Percentiles rank a stretch among this genome's conserved stretches.
phyloP scores from a whole-genome alignment of 78 protist genomes.

The Pigoraptor vietnamica region DNA sequence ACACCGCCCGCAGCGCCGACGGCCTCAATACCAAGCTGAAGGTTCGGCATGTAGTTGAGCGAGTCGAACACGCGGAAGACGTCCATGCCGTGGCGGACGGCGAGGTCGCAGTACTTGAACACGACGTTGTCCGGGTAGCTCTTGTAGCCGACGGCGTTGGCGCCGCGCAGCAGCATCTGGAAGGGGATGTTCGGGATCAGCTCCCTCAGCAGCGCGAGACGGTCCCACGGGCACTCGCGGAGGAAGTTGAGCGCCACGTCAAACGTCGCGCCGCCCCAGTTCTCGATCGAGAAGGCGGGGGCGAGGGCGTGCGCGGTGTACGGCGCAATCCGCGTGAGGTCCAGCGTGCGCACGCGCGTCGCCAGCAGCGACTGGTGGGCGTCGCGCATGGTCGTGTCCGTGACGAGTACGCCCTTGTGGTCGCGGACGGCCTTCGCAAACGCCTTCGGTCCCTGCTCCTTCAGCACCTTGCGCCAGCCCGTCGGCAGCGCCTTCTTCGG shows the following conservation, averaged over 20 bases:
- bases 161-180: conserved; percentile 66
- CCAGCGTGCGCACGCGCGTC: conserved; percentile 78
- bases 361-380: conserved; percentile 87
- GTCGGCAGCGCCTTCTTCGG: neutral
- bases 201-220: conserved; percentile 62
- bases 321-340: conserved; percentile 47
- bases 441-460: conserved; percentile 50
- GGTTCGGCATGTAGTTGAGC: conserved; percentile 72
- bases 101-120: conserved; percentile 43
- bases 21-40: conserved; percentile 69
- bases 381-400: conserved; percentile 85
- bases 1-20: conserved; percentile 73
- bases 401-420: conserved; percentile 35
- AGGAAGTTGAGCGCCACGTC: conserved; percentile 84
- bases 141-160: conserved; percentile 89
- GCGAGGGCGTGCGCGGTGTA: conserved; percentile 30
- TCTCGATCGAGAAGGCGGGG: conserved; percentile 36
- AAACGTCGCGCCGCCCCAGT: conserved; percentile 93
- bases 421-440: conserved; percentile 32
- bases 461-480: conserved; percentile 1
- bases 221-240: conserved; percentile 71
- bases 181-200: conserved; percentile 65
- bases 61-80: conserved; percentile 89
- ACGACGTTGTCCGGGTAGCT: conserved; percentile 88
- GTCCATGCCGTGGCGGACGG: conserved; percentile 63